Conservation (phyloP, 2,329 filamentous ascomycete genomes). For the Diplodia scrobiculata region DNA sequence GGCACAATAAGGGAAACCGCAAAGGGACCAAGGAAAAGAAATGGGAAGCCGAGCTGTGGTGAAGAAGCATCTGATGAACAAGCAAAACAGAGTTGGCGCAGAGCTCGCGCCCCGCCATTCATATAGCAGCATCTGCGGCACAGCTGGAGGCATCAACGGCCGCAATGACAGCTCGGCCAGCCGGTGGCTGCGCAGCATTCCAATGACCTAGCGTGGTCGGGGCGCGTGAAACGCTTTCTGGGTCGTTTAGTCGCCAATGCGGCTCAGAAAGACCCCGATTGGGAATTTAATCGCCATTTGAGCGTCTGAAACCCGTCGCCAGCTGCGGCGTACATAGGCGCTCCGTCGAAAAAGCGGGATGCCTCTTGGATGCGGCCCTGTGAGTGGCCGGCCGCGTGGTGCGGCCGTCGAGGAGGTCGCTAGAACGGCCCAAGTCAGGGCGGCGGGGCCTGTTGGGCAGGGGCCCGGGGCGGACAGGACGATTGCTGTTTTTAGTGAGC, state of each 20-base stretch:
- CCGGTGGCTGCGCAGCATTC: constrained; percentile 30
- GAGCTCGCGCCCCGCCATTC: constrained; percentile 17
- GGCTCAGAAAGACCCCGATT: constrained; percentile 36
- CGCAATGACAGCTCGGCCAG: neutral
- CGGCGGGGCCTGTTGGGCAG: constrained; percentile 11
- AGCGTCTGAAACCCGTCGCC: constrained; percentile 39
- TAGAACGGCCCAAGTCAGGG: constrained; percentile 14
- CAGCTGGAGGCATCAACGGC: constrained; percentile 22
- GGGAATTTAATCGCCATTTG: constrained; percentile 30
- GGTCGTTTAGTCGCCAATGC: constrained; percentile 48
- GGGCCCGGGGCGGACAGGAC: constrained; percentile 4
- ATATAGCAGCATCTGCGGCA: constrained; percentile 27
- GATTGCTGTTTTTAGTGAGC: constrained; percentile 25
- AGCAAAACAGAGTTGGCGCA: constrained; percentile 7
- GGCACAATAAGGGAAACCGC: neutral
- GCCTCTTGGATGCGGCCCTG: constrained; percentile 36
- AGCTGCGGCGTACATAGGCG: constrained; percentile 39
- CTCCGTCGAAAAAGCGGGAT: constrained; percentile 38
- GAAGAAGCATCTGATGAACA: constrained; percentile 16
- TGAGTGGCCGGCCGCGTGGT: constrained; percentile 37
- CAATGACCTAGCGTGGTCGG: constrained; percentile 40
- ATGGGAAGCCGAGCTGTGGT: constrained; percentile 3
- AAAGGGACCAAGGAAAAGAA: constrained; percentile 21
- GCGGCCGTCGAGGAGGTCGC: constrained; percentile 24
- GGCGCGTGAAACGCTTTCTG: constrained; percentile 45